Base-by-base conservation (phyloP, 441 rosid genomes). In the Populus hybrid region DNA sequence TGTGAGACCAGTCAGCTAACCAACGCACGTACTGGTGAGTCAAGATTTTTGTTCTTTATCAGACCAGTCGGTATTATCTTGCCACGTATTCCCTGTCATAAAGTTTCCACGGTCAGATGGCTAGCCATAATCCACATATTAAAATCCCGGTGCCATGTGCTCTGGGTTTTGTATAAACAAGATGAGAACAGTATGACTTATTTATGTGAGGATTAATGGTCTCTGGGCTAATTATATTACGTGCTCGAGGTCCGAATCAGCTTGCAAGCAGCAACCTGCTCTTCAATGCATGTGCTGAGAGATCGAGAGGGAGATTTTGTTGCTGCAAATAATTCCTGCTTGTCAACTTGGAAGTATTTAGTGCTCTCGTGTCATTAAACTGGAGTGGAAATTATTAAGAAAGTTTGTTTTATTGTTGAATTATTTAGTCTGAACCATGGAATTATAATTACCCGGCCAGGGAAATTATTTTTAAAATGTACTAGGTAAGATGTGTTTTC, bases 1-100 rank as follows among this genome's bases (percentile, higher is more conserved):
- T 1, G 18, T 10, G 0, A 19, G 36, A 35, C 0, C 0, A 24
- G 78, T 71, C 79, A 59, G 63, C 30, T 10, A 24, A 46, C 26
- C 40, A 9, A 23, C 18, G 53, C 78, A 77, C 78, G 81, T 36
- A 76, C 70, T 12, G 68, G 73, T 71, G 79, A 79, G 79, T 76
- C 75, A 8, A 0, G 11, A 36, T 36, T 10, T 1, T 10, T 40
- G 1, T 5, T 6, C 61, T 11, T 38, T 66, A 6, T 75, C 78
- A 14, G 21, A 68, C 11, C 42, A 7, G 70, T 65, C 26, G 70
- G 30, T 24, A 6, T 78, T 78, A 78, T 82, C 81, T 40, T 18
- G 81, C 77, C 83, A 80, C 85, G 82, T 81, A 32, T 66, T 67
- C 0, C 3, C 7, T 46, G 18, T 14, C 50, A 10, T 40, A 3